phyloP scores from a whole-genome alignment of 2,329 filamentous ascomycete species.

The Hypocrella siamensis region DNA sequence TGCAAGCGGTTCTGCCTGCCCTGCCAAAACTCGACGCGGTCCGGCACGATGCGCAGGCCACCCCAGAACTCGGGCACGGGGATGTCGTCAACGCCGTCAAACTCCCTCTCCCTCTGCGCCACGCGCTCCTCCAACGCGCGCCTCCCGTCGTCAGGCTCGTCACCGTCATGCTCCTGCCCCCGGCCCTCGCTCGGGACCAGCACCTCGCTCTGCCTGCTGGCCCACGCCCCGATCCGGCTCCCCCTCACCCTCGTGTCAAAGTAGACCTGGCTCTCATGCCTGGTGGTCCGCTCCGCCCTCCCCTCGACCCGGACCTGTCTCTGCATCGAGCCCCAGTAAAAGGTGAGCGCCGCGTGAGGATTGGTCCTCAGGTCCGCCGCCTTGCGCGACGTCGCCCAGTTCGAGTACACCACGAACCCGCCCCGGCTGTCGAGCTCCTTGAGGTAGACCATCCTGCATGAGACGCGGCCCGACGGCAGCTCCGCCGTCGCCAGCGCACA shows the following conservation, averaged over 20 bases:
- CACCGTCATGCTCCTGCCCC: conserved; percentile 5
- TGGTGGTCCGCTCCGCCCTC: conserved; percentile 44
- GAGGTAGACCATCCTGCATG: conserved; percentile 76
- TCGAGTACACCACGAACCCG: conserved; percentile 88
- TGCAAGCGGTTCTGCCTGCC: conserved; percentile 79
- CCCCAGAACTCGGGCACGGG: conserved; percentile 93
- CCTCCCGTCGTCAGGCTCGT: conserved; percentile 46
- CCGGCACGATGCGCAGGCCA: conserved; percentile 70
- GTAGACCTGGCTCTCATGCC: conserved; percentile 57
- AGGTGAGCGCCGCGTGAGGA: conserved; percentile 66
- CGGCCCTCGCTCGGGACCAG: conserved; percentile 27
- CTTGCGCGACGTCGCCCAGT: conserved; percentile 67
- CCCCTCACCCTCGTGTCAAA: conserved; percentile 59
- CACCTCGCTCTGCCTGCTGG: conserved; percentile 73
- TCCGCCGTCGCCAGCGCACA: conserved; percentile 74
- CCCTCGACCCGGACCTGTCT: conserved; percentile 88
- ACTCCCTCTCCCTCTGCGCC: conserved; percentile 57
- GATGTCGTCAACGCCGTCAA: conserved; percentile 62
- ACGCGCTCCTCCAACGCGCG: conserved; percentile 65
- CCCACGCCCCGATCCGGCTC: conserved; percentile 81
- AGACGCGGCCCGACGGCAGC: conserved; percentile 72
- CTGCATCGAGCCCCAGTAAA: conserved; percentile 80
- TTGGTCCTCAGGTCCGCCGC: conserved; percentile 57
- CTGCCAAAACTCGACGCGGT: conserved; percentile 91
- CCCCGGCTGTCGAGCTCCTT: conserved; percentile 68